Base-by-base conservation (phyloP, 78 protist species). In the Emiliania huxleyi region DNA sequence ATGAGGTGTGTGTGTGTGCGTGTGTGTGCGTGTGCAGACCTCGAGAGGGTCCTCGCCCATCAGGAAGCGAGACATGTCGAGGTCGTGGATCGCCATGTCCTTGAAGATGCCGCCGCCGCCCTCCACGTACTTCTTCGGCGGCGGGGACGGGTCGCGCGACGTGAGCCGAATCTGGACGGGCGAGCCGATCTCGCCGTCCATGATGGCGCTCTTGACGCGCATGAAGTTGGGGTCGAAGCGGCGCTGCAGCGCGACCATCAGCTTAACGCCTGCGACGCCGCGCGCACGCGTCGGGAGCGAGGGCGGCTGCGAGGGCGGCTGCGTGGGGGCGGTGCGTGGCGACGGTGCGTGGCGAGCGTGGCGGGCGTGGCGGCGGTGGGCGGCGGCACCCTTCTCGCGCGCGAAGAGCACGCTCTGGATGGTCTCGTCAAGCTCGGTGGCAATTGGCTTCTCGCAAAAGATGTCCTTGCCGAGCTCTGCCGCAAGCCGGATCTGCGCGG, bases 101-200 rank as follows among this genome's bases (percentile, higher is more conserved):
- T 81, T 81, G 88, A 81, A 81, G 56, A 81, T 44, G 37, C 88
- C 88, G 55, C 88, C 88, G 48, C 56, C 48, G 56, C 55, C 56
- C 88, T 81, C n/a, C 55, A 44, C 55, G 88, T 81, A 81, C 55
- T 81, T 29, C 42, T 33, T 0, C 62, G 88, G 88, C 56, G 88
- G 88, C 49, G 88, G 88, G 29, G 62, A n/a, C 56, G 88, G 88
- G 55, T 81, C 88, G 55, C 88, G 88, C 88, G 88, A 81, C 19
- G 38, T 25, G 38, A 81, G 88, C 56, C 25, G 4, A 56, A 81
- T 19, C 37, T 6, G 19, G 56, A 81, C 29, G 11, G 75, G 75
- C 23, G 75, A 23, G 75, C 88, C 88, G 37, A 81, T 44, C 88
- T 81, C 88, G 38, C 55, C 55, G 22, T 5, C 1, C 22, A 1